phyloP scores from a whole-genome alignment of 768 basidiomycete genomes.

The Cubamyces lactineus region DNA sequence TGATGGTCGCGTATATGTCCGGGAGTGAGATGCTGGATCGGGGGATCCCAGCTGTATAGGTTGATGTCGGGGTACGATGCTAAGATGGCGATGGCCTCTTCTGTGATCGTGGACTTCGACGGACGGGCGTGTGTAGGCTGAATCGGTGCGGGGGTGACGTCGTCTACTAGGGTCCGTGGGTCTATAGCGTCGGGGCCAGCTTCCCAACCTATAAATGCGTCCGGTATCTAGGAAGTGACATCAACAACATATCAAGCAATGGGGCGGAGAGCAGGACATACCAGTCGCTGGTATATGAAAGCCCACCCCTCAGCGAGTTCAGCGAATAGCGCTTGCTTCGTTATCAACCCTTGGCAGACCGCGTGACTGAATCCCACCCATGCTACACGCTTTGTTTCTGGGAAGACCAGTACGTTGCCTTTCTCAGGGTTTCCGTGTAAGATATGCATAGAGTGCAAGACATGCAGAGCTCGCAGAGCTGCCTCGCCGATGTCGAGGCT shows the following conservation, averaged over 20 bases:
- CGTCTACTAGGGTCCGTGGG: neutral
- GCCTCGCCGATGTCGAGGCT: neutral
- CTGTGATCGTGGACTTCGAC: neutral
- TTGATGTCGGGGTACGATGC: conserved; percentile 1
- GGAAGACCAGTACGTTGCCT: neutral
- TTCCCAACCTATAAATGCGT: neutral
- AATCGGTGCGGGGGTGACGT: neutral
- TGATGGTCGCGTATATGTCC: neutral
- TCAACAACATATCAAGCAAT: neutral
- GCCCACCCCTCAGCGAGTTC: conserved; percentile 1
- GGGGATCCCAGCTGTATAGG: neutral
- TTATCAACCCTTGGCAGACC: neutral
- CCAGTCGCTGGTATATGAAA: neutral
- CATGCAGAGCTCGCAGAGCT: neutral
- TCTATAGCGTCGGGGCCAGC: too few species aligned
- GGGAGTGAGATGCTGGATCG: neutral
- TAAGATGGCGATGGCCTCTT: neutral
- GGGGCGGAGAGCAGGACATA: neutral
- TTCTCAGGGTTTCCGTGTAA: neutral
- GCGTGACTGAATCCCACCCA: neutral
- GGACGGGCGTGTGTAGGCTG: neutral
- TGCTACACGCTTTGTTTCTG: conserved; percentile 2
- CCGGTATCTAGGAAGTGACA: neutral
- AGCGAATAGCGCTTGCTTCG: neutral
- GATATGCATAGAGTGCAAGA: neutral